Conservation (phyloP, 176 grass and related monocot species). For the sorghum (Sorghum bicolor) region Sorghum_bicolor_NCBIv3 NC_012878.2:58178501-58179000, state of each 20-base stretch:
- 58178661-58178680: conserved; percentile 63
- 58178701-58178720: conserved; percentile 58
- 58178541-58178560: conserved; percentile 54
- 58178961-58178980: background rate
- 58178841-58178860: conserved; percentile 16
- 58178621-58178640: conserved; percentile 49
- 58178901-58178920: background rate
- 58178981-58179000: conserved; percentile 48
- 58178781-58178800: conserved; percentile 51
- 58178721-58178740: conserved; percentile 66
- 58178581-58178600: conserved; percentile 31
- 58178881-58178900: background rate
- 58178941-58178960: background rate
- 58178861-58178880: conserved; percentile 41
- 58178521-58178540: conserved; percentile 32
- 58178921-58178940: background rate
- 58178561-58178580: background rate
- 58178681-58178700: conserved; percentile 43
- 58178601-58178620: conserved; percentile 33
- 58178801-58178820: conserved; percentile 52
- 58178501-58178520: background rate
- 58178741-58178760: conserved; percentile 31
- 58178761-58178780: background rate
- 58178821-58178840: conserved; percentile 48
- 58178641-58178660: conserved; percentile 51